Evolutionary conservation across 2,329 filamentous ascomycete genomes (phyloP), one percentile per base, ranked within the genome.

Genomic region (Beauveria medogensis): DNA sequence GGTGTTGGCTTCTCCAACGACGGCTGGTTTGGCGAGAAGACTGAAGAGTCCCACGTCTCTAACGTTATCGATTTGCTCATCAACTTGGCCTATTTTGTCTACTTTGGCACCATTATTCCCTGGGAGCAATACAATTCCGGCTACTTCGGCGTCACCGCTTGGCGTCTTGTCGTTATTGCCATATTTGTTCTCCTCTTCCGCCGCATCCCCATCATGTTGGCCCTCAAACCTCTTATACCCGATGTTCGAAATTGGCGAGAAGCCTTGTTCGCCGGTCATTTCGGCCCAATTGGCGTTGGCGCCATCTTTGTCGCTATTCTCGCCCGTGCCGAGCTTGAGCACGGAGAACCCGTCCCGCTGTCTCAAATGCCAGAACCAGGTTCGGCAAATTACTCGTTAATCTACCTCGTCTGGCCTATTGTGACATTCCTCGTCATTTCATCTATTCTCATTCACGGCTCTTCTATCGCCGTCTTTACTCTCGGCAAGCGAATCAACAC

Each of bases 1-100:
- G 94, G 94, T 62, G 94, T 99, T n/a, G 94, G 94, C 59, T 99
- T 99, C 79, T 97, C 92, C 67, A 99, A 99, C 73, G 94, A 99
- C 71, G 94, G 94, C 66, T 99, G 94, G 94, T 99, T 99, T 69
- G 90, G 90, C 18, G 90, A 97, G 70, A 97, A 97, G 80, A 99
- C 94, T 0, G 94, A 99, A 72, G 94, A 99, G 74, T 93, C 94
- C 0, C 94, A 97, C 72, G 94, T 99, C 10, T 97, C 93, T 73
- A 97, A 99, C 84, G 94, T 99, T 72, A 99, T 99, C 70, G 94
- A 99, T 79, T 76, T 99, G 72, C 79, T 99, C 63, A 87, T 99
- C 78, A 99, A 99, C 75, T 83, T 99, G 85, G 84, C 93, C 3
- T 99, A 97, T 75, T 99, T 99, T 73, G 94, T 99, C 67, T 99